Conservation (phyloP, 73 alveolate genomes). For the Blepharisma japonicum region DNA sequence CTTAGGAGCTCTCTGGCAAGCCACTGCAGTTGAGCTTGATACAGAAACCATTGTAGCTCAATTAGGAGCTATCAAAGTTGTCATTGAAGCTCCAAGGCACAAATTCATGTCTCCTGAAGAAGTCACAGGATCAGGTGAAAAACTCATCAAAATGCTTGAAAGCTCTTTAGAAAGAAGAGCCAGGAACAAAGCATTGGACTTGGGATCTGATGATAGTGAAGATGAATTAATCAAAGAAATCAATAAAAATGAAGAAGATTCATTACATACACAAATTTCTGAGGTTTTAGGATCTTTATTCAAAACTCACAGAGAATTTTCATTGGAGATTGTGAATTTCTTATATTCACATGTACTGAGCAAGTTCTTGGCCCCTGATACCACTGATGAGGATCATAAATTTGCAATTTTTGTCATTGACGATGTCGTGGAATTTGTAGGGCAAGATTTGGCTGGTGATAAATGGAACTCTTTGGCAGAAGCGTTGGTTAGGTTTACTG, state of each 20-base stretch:
- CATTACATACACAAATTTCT: conserved; percentile 66
- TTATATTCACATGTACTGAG: conserved; percentile 45
- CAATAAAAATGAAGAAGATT: conserved; percentile 74
- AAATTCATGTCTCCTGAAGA: conserved; percentile 24
- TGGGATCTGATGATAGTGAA: conserved; percentile 70
- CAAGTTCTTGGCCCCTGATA: conserved; percentile 47
- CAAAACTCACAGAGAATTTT: conserved; percentile 71
- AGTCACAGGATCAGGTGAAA: conserved; percentile 18
- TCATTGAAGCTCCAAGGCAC: conserved; percentile 37
- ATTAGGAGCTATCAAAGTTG: conserved; percentile 59
- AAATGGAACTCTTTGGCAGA: conserved; percentile 66
- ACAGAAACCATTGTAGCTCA: conserved; percentile 63
- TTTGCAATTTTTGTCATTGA: conserved; percentile 92
- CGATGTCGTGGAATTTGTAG: conserved; percentile 95
- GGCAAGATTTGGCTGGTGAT: conserved; percentile 67
- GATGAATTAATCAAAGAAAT: conserved; percentile 61
- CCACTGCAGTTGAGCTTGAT: conserved; percentile 65
- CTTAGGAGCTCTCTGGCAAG: conserved; percentile 56
- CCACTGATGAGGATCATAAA: conserved; percentile 60
- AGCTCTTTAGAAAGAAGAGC: conserved; percentile 68
- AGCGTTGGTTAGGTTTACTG: conserved; percentile 63
- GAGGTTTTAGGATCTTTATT: conserved; percentile 78
- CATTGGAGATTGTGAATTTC: conserved; percentile 37
- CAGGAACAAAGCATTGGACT: conserved; percentile 61
- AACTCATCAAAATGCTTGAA: conserved; percentile 39